Base-by-base conservation (phyloP, 192 early-diverging fungal species). In the Linnemannia exigua region DNA sequence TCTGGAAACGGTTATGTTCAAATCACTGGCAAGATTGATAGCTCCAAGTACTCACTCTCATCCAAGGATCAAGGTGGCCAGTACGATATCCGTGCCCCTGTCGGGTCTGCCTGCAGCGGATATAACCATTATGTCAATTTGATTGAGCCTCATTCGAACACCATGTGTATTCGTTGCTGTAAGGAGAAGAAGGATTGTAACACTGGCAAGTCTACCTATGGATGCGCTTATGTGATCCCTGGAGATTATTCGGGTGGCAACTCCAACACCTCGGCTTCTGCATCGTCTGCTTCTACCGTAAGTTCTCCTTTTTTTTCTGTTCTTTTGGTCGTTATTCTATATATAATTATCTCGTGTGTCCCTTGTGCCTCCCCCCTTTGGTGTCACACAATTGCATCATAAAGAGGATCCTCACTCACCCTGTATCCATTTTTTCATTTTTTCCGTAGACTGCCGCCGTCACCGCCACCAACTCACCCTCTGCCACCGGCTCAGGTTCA, bases 81-180 rank as follows among this genome's bases (percentile, higher is more conserved):
- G 75, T 89, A 84, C 38, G 91, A 92, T 74, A 71, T 87, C 37
- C 76, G 71, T 20, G 88, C 90, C 20, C 90, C 90, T 38, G 71
- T 71, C 12, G 80, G 87, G 9, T 87, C 89, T 50, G 47, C 77
- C 16, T 91, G 90, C 72, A 81, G 88, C 52, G 87, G 85, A 3
- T 91, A 90, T 69, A 75, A 75, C 20, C 82, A 83, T 41, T 91
- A 89, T 74, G 90, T 91, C 37, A 91, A 91, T 67, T 68, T 91
- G 54, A 82, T 91, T 63, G 90, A 91, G 67, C 90, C 90, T 44
- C 47, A 84, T 36, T 58, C 44, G 14, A 76, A 88, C 47, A 79
- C 63, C 37, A 90, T 87, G 70, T 91, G 90, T 72, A 91, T 91
- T 63, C 87, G 89, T 22, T 91, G 91, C 74, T 91, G 91, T 36